Evolutionary conservation across 768 basidiomycete species (phyloP), one percentile per base, ranked within the genome.

Genomic region (Amanita inopinata): DNA sequence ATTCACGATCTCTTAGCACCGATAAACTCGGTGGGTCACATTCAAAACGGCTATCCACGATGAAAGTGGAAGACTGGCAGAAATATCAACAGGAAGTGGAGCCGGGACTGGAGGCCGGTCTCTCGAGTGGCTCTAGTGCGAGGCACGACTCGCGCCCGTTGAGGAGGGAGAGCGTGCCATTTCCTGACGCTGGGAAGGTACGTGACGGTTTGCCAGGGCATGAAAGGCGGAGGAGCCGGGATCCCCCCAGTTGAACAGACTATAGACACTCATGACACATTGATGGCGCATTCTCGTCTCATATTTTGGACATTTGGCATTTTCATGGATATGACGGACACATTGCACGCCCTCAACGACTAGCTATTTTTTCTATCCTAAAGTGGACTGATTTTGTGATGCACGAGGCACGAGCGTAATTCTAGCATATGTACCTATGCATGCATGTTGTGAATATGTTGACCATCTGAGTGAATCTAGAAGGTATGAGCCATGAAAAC

Each of bases 51-150:
- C 58, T 80, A 58, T 86, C 84, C 31, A 76, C 71, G 56, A 59
- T 88, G 67, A 86, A 87, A 56, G 86, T 89, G 30, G 83, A 87
- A 58, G 86, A 87, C 56, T 89, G 87, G 86, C 80, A 85, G 59
- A 73, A 74, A 49, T 71, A 78, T 52, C 86, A 88, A 56, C 67
- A 75, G 40, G 71, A 76, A 33, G 61, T 59, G 44, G 63, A 63
- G 39, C 53, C 53, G 47, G 50, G 46, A 6, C 24, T 25, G 3
- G 45, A 43, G 32, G 30, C 35, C 5, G 49, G 52, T 17, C 56
- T 62, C 65, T 32, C 58, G 60, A 45, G 60, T 51, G 22, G 47
- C 55, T 27, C 49, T 52, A 28, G 27, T 28, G 27, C 7, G 27
- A 28, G 27, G n/a, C 27, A n/a, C 14, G 18, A 19, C 23, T 15